Evolutionary conservation across 108 stramenopile species (phyloP).

Genomic region (Cyclostephanos invisitatus): DNA sequence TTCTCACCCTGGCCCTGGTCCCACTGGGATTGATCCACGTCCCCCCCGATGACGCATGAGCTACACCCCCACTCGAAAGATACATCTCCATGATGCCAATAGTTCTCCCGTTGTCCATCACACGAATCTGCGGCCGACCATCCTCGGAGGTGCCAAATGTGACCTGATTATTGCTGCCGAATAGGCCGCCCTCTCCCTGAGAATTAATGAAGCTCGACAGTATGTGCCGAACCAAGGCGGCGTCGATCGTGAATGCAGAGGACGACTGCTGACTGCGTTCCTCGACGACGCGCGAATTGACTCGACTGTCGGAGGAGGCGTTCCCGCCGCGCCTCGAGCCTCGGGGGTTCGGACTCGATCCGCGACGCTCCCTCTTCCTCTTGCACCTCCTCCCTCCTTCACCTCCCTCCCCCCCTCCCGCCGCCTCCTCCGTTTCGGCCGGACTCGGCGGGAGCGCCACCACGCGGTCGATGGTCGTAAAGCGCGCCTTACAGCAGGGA

Average conservation of each 20-base stretch:
- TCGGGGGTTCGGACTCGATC: neutral
- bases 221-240: slow-evolving; percentile 29
- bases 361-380: slow-evolving; percentile 10
- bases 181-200: neutral
- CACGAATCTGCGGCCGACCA: slow-evolving; percentile 8
- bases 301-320: slow-evolving; percentile 15
- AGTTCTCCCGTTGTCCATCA: slow-evolving; percentile 5
- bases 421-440: neutral
- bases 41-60: neutral
- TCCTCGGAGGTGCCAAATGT: slow-evolving; percentile 8
- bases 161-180: neutral
- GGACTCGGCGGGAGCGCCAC: slow-evolving; percentile 10
- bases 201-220: slow-evolving; percentile 5
- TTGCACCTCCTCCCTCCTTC: slow-evolving; percentile 17
- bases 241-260: slow-evolving; percentile 10
- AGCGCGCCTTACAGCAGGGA: slow-evolving; percentile 42
- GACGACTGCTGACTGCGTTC: slow-evolving; percentile 37
- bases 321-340: slow-evolving; percentile 4
- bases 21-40: neutral
- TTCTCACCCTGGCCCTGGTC: neutral
- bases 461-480: slow-evolving; percentile 40
- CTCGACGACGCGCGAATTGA: slow-evolving; percentile 48
- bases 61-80: slow-evolving; percentile 4
- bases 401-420: slow-evolving; percentile 1
- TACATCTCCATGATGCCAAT: slow-evolving; percentile 20